Evolutionary conservation across 1,284 basidiomycete species (phyloP).

Genomic region (Somion occarium): DNA sequence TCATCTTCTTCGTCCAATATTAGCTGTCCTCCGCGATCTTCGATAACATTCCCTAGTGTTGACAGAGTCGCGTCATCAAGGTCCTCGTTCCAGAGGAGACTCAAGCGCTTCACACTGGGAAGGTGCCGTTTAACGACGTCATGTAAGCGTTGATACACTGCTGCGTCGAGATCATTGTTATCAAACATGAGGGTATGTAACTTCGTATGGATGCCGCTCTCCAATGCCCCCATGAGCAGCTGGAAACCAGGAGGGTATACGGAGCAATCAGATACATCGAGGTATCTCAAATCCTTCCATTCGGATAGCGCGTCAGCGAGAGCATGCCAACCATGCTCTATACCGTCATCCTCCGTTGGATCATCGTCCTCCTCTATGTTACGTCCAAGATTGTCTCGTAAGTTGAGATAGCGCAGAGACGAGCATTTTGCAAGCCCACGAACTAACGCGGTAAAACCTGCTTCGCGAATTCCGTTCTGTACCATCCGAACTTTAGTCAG

Average conservation of each 20-base stretch:
- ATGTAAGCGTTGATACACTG: conserved; percentile 66
- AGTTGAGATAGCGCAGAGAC: conserved; percentile 75
- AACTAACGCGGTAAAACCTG: conserved; percentile 84
- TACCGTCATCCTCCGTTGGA: conserved; percentile 51
- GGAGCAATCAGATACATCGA: conserved; percentile 90
- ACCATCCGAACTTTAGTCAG: conserved; percentile 89
- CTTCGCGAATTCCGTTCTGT: conserved; percentile 96
- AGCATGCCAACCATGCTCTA: conserved; percentile 62
- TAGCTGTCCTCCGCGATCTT: conserved; percentile 61
- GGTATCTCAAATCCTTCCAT: conserved; percentile 70
- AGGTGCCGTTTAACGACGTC: conserved; percentile 60
- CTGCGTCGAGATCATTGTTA: conserved; percentile 84
- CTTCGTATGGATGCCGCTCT: conserved; percentile 69
- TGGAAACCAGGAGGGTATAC: conserved; percentile 67
- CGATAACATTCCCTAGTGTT: conserved; percentile 61
- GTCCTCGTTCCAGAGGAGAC: conserved; percentile 88
- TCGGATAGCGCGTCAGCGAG: conserved; percentile 68
- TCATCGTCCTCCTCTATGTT: not conserved
- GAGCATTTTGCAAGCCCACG: conserved; percentile 70
- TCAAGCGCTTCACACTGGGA: conserved; percentile 57
- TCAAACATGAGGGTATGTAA: conserved; percentile 79
- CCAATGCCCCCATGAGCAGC: conserved; percentile 59
- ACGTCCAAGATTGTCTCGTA: conserved; percentile 81
- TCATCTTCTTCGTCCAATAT: conserved; percentile 68
- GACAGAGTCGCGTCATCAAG: conserved; percentile 70